Conservation (phyloP, 1,284 basidiomycete genomes). For the Moesziomyces sp. region DNA sequence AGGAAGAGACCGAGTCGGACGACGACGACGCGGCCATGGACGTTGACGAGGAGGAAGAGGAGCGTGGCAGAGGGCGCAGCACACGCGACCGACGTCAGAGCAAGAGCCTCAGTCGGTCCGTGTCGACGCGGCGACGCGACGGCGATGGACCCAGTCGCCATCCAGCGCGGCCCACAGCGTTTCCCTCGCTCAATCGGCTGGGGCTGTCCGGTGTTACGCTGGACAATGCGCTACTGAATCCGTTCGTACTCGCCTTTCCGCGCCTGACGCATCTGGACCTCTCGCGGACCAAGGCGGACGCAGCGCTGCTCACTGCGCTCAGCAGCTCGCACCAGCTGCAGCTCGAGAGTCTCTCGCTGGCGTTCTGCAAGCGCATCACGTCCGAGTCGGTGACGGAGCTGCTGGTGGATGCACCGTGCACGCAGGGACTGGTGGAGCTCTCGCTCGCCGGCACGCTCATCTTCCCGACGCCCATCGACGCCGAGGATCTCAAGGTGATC, state of each 20-base stretch:
- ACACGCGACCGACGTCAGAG: constrained; percentile 9
- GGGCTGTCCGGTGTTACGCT: constrained; percentile 85
- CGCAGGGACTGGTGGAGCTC: constrained; percentile 76
- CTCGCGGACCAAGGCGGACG: constrained; percentile 76
- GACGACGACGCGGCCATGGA: constrained; percentile 58
- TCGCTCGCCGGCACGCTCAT: constrained; percentile 89
- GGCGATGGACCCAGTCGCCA: constrained; percentile 51
- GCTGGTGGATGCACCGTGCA: constrained; percentile 77
- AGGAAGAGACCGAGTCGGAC: constrained; percentile 50
- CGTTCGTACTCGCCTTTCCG: constrained; percentile 86
- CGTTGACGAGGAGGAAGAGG: constrained; percentile 71
- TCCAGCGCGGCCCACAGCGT: constrained; percentile 67
- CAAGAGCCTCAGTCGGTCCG: constrained; percentile 70
- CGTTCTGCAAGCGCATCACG: constrained; percentile 84
- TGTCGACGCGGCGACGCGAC: constrained; percentile 63
- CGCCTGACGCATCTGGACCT: constrained; percentile 81
- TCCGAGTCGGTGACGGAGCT: constrained; percentile 82
- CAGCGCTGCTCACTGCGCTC: constrained; percentile 79
- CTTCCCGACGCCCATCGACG: constrained; percentile 81
- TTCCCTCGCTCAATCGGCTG: constrained; percentile 83
- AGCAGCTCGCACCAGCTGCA: constrained; percentile 75
- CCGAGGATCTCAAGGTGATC: constrained; percentile 77
- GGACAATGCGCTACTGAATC: constrained; percentile 78
- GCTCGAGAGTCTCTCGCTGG: constrained; percentile 84
- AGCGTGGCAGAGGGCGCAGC: constrained; percentile 65